Percentiles rank a stretch among this genome's conserved stretches.
phyloP scores from a whole-genome alignment of 2,329 filamentous ascomycete species.

The Ceratocystis lukuohia region DNA sequence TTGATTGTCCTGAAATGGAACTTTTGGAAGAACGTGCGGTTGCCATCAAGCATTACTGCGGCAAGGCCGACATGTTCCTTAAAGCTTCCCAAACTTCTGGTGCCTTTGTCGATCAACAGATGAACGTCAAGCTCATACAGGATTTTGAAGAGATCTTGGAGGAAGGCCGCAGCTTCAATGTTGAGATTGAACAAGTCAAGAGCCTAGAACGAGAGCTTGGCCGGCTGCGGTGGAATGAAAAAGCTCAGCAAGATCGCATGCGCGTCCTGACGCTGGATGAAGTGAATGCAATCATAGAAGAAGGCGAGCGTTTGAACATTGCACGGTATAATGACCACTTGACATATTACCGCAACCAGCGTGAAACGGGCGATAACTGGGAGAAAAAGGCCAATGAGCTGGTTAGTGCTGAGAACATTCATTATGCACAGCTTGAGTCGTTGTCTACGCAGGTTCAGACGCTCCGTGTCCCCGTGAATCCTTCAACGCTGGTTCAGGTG shows the following conservation, averaged over 20 bases:
- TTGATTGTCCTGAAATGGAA: constrained; percentile 83
- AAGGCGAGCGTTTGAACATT: constrained; percentile 65
- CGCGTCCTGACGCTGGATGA: constrained; percentile 61
- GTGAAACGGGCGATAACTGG: constrained; percentile 69
- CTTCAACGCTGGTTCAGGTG: constrained; percentile 65
- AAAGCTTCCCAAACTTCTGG: constrained; percentile 29
- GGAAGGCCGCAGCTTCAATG: constrained; percentile 74
- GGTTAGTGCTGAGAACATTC: constrained; percentile 78
- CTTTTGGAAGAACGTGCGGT: constrained; percentile 74
- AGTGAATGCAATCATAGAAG: constrained; percentile 63
- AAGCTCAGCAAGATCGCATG: constrained; percentile 51
- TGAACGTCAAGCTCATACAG: constrained; percentile 48
- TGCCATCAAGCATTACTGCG: constrained; percentile 73
- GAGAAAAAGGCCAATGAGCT: constrained; percentile 86
- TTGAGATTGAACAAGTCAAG: constrained; percentile 82
- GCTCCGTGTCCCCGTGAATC: constrained; percentile 62
- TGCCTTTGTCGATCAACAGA: constrained; percentile 27
- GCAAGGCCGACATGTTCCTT: constrained; percentile 57
- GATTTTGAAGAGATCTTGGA: constrained; percentile 88
- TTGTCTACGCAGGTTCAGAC: constrained; percentile 66
- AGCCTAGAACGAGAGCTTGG: constrained; percentile 66
- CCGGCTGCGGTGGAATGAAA: constrained; percentile 78
- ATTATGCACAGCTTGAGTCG: constrained; percentile 89
- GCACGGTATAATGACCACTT: constrained; percentile 70
- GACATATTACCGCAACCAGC: constrained; percentile 60